These are phyloP conservation scores for Sphaceloma murrayae DNA, from an alignment of 2,329 filamentous ascomycete genomes.

Conservation along the genomic window DNA sequence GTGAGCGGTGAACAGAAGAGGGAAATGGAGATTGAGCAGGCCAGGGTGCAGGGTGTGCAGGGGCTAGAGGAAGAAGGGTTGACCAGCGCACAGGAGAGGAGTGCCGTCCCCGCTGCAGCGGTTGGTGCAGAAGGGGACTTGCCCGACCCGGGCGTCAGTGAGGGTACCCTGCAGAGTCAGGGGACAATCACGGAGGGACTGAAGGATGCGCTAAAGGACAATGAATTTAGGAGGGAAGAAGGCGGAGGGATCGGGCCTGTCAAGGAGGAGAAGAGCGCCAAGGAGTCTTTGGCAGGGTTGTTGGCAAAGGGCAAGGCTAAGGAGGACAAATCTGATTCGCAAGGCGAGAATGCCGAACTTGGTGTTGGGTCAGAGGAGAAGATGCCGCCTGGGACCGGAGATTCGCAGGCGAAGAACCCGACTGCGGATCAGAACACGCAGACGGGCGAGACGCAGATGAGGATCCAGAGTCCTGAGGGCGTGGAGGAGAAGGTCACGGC, in stretches of 20 bases:
- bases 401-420: no score
- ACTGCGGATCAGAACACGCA: constrained; percentile 20
- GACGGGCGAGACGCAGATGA: constrained; percentile 24
- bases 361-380: constrained; percentile 16
- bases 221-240: constrained; percentile 9
- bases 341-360: neutral
- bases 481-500: constrained; percentile 25
- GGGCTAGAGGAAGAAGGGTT: no score
- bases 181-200: constrained; percentile 18
- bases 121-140: constrained; percentile 22
- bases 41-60: no score
- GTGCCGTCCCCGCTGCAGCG: constrained; percentile 17
- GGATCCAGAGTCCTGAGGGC: constrained; percentile 21
- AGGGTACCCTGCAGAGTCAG: constrained; percentile 18
- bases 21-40: no score
- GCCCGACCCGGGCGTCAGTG: constrained; percentile 19
- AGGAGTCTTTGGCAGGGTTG: neutral
- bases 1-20: no score
- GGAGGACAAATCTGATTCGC: neutral
- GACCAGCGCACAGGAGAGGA: no score
- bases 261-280: constrained; percentile 7
- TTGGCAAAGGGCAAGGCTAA: constrained; percentile 3
- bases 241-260: constrained; percentile 9
- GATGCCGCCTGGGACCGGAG: constrained; percentile 19
- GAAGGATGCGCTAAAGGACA: constrained; percentile 18